phyloP scores from a whole-genome alignment of 768 basidiomycete species.

The Auriscalpium vulgare region DNA sequence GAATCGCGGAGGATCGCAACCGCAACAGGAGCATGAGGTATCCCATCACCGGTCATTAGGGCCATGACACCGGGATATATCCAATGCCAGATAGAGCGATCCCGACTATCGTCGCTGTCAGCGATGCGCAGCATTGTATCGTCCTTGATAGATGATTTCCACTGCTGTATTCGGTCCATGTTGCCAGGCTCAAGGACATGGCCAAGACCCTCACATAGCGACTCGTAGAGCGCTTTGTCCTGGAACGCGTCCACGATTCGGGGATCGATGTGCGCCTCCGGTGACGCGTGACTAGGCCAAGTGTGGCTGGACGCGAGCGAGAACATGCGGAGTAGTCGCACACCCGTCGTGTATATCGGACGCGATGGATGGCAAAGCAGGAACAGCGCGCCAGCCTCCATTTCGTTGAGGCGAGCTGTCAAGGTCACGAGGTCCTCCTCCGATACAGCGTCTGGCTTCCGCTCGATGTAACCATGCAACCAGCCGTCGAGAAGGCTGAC shows the following conservation, averaged over 20 bases:
- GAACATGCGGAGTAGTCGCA: slow-evolving; percentile 55
- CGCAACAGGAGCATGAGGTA: slow-evolving; percentile 39
- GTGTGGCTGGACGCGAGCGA: slow-evolving; percentile 41
- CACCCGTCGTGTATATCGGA: slow-evolving; percentile 48
- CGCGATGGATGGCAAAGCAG: slow-evolving; percentile 52
- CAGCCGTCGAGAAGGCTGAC: slow-evolving; percentile 61
- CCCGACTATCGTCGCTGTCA: slow-evolving; percentile 60
- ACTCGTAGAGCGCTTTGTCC: slow-evolving; percentile 35
- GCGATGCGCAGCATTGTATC: slow-evolving; percentile 62
- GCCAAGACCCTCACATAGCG: slow-evolving; percentile 53
- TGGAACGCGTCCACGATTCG: slow-evolving; percentile 48
- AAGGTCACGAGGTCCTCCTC: slow-evolving; percentile 36
- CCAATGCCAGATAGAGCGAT: slow-evolving; percentile 68
- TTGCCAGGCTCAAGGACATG: slow-evolving; percentile 59
- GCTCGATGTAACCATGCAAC: slow-evolving; percentile 41
- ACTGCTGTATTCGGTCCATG: slow-evolving; percentile 53
- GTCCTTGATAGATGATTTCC: slow-evolving; percentile 47
- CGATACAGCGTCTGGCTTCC: slow-evolving; percentile 29
- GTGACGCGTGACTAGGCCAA: slow-evolving; percentile 18
- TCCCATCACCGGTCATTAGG: slow-evolving; percentile 25
- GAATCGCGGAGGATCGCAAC: slow-evolving; percentile 51
- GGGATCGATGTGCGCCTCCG: slow-evolving; percentile 15
- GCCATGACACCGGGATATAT: slow-evolving; percentile 61
- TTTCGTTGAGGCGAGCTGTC: slow-evolving; percentile 43
- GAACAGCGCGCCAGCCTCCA: slow-evolving; percentile 70